Conservation (phyloP, 2,329 filamentous ascomycete genomes). For the Aspergillus aculeatus region DNA sequence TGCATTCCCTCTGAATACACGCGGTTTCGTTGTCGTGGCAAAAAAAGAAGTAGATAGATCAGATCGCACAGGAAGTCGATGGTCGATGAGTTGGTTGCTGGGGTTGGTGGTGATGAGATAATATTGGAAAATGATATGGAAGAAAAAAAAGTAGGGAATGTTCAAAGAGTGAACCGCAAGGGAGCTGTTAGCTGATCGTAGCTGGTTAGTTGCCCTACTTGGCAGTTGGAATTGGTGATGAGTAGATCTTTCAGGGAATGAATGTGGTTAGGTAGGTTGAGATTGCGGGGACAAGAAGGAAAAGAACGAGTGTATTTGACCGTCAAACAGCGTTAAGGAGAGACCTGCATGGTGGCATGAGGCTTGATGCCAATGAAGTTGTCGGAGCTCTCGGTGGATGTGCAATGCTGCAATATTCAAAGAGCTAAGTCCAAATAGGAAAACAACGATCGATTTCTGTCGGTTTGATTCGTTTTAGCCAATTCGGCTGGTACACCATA, state of each 20-base stretch:
- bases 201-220: background rate
- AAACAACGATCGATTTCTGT: conserved; percentile 7
- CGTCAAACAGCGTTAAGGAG: conserved; percentile 12
- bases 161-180: background rate
- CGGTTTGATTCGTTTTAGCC: background rate
- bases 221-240: background rate
- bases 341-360: background rate
- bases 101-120: conserved; percentile 7
- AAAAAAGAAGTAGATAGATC: conserved; percentile 12
- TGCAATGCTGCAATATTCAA: conserved; percentile 4
- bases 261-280: conserved; percentile 6
- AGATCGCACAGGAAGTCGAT: conserved; percentile 3
- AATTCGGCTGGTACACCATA: background rate
- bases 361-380: background rate
- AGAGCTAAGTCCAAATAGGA: background rate
- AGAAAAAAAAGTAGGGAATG: conserved; percentile 5
- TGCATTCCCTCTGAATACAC: conserved; percentile 5
- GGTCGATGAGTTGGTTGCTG: conserved; percentile 4
- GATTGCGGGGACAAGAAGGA: conserved; percentile 12
- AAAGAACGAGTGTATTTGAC: conserved; percentile 15
- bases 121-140: conserved; percentile 7
- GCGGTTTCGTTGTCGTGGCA: background rate
- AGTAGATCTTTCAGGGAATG: conserved; percentile 11
- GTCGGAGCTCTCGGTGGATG: background rate
- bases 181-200: background rate